Base-by-base conservation (phyloP, 2,329 filamentous ascomycete species). In the Aspergillus unguis region DNA sequence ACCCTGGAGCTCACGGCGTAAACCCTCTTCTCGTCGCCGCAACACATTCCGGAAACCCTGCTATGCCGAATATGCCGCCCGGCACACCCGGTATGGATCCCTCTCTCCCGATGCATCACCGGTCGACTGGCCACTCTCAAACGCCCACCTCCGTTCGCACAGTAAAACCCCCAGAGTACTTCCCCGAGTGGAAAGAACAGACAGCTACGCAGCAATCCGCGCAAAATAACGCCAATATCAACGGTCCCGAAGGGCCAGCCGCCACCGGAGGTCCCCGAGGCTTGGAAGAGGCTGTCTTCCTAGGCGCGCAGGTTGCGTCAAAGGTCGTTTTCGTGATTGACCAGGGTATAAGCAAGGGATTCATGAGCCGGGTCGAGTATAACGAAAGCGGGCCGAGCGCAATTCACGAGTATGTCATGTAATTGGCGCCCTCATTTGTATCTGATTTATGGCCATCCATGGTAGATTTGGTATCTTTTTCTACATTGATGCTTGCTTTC, bases 1-100 rank as follows among this genome's bases (percentile, higher is more conserved):
- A 80, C 74, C 77, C 83, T 58, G 77, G 73, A 57, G 74, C 72
- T 3, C 76, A 80, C 48, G 82, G 83, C 38, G 91, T 96, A 42
- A 96, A 97, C 68, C 92, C 92, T 10, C 85, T 97, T 3, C 82
- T 97, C 4, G 88, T 95, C 55, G 92, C 92, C 4, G 94, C 94
- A 1, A 96, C 92, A 17, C 74, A 76, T 55, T 67, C 70, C 41
- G 75, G 73, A 56, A 75, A 66, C 54, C 71, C 66, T 43, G 62
- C 48, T 61, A 72, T 58, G 61, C 69, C 44, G 63, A 74, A 59
- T 51, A 56, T 62, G 41, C 55, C 60, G 9, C 61, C 65, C 3
- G 65, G 74, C 7, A 74, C 73, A 23, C 67, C 70, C 28, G 62
- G 67, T 48, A 65, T 66, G 61, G 62, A 73, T 54, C 62, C 67